Evolutionary conservation across 2,329 filamentous ascomycete genomes (phyloP), one percentile per base, ranked within the genome.

Genomic region (Pestalotiopsis sp.): DNA sequence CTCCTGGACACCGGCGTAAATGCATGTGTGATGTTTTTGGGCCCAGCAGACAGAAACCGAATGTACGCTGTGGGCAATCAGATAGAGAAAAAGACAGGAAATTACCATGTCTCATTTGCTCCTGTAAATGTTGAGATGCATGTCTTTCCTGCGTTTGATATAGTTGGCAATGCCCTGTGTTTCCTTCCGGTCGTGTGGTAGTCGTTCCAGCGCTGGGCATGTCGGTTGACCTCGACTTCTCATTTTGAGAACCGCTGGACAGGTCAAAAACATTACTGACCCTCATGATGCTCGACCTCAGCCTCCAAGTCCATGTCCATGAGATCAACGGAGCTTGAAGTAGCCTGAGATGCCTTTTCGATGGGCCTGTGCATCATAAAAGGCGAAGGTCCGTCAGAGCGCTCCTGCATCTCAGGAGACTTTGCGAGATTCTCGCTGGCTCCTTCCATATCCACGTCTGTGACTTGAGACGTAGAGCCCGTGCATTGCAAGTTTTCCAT

Each of bases 361-460:
- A 70, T 68, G 69, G 12, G 72, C 69, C 13, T 71, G 74, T 23
- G 71, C 17, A 60, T 67, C 27, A 79, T 68, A 52, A 80, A 77
- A 6, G 75, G 73, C 4, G 71, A 71, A 13, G 71, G 59, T 9
- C 73, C 72, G 25, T 74, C 74, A 45, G 71, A 70, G 38, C 81
- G 79, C 70, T 85, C 82, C 71, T 83, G 80, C 83, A 85, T 85
- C 72, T 85, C 83, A 0, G 83, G 83, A n/a, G 70, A 74, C 64
- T 76, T 79, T 11, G 69, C n/a, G 14, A 62, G 23, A 14, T 66
- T n/a, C n/a, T 49, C 59, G 38, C 9, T 62, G 25, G 12, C 66
- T 36, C 13, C 62, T 60, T 63, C 60, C 65, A 70, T 69, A 58
- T 69, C 69, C 25, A 57, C 45, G 27, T 65, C 41, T 12, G 67